These are phyloP conservation scores for Brassica napus DNA, from an alignment of 345 rosid genomes.

Conservation along the genomic window Da-Ae NC_063441.1:17640501-17641000, in stretches of 20 bases:
- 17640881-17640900: not conserved
- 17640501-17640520: not conserved
- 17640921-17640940: not conserved
- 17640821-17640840: not conserved
- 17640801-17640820: not conserved
- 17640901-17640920: not conserved
- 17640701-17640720: not conserved
- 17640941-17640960: not conserved
- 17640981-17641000: not conserved
- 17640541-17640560: constrained; percentile 1
- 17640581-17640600: too few relatives aligned
- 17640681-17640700: not conserved
- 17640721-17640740: too few relatives aligned
- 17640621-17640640: not conserved
- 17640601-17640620: not conserved
- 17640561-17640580: not conserved
- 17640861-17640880: too few relatives aligned
- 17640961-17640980: not conserved
- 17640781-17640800: not conserved
- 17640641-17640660: not conserved
- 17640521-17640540: not conserved
- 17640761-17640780: not conserved
- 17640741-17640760: not conserved
- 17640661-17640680: not conserved
- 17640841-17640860: too few relatives aligned